Base-by-base conservation (phyloP, 192 early-diverging fungal species). In the Dissophora globulifera region DNA sequence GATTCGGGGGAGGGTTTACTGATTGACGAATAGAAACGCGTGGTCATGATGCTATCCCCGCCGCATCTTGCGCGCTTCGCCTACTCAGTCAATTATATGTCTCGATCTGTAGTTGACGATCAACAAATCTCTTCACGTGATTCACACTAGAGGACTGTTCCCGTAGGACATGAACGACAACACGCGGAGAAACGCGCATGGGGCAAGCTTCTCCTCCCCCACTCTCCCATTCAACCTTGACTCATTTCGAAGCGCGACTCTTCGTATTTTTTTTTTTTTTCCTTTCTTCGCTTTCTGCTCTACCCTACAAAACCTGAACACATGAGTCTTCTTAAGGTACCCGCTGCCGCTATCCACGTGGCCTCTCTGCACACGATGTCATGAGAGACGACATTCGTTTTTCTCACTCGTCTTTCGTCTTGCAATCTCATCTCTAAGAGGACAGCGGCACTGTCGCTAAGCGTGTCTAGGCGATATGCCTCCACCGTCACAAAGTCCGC, bases 11-110 rank as follows among this genome's bases (percentile, higher is more conserved):
- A 19, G 50, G 16, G 61, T 17, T 23, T 12, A 10, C 40, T 12
- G 43, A 45, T 17, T n/a, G 43, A 45, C 43, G 43, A 45, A 45
- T 45, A 45, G 43, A n/a, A 45, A 45, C 43, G 43, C 43, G 16
- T 17, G 15, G 9, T 4, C 43, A 45, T 45, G 43, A 45, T 45
- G 43, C 43, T 17, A 45, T 17, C 43, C n/a, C 4, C 4, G 12
- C 9, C 4, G 6, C 43, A 17, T 45, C 43, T 45, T 17, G 43
- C 43, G 17, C 43, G 43, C 43, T 45, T 45, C 43, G 43, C 43
- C 43, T 13, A 13, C 43, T 45, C 43, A n/a, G 43, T 45, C 43
- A 9, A 45, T 17, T 45, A 45, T 45, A 17, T 40, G 7, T 40
- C 38, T 40, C 13, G 7, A 40, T 40, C 38, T 10, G 38, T 40